Evolutionary conservation across 768 basidiomycete species (phyloP).

Genomic region (Suillus occidentalis): DNA sequence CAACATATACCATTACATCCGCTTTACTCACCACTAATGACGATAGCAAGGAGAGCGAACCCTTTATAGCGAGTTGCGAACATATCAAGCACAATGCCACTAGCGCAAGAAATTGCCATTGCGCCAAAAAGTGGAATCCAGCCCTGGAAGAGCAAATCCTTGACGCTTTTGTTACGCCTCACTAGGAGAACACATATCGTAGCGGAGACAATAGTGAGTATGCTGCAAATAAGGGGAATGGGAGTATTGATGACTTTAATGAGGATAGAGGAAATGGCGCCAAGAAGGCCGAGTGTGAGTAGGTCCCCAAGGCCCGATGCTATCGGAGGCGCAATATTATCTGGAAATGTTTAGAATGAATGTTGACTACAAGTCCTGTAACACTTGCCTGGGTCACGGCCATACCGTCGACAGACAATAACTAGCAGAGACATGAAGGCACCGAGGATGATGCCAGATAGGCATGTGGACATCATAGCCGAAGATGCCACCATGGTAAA

Average conservation of each 20-base stretch:
- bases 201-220: conserved; percentile 48
- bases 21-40: conserved; percentile 69
- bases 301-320: conserved; percentile 93
- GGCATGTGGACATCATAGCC: conserved; percentile 76
- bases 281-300: conserved; percentile 83
- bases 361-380: neutral
- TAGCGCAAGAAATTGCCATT: conserved; percentile 83
- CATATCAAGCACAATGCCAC: conserved; percentile 88
- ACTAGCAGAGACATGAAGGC: conserved; percentile 91
- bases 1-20: neutral
- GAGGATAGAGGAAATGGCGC: conserved; percentile 62
- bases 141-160: conserved; percentile 74
- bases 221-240: conserved; percentile 56
- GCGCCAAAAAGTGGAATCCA: conserved; percentile 90
- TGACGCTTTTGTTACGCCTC: conserved; percentile 64
- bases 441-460: conserved; percentile 79
- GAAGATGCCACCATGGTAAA: conserved; percentile 76
- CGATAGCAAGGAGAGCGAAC: conserved; percentile 83
- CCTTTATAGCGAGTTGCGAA: conserved; percentile 88
- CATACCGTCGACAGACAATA: conserved; percentile 70
- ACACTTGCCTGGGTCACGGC: conserved; percentile 78
- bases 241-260: conserved; percentile 64
- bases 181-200: conserved; percentile 56
- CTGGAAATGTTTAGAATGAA: conserved; percentile 38
- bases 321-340: conserved; percentile 94